phyloP scores from a whole-genome alignment of 1,139 yeast species.

The Yamadazyma atlantica region DNA sequence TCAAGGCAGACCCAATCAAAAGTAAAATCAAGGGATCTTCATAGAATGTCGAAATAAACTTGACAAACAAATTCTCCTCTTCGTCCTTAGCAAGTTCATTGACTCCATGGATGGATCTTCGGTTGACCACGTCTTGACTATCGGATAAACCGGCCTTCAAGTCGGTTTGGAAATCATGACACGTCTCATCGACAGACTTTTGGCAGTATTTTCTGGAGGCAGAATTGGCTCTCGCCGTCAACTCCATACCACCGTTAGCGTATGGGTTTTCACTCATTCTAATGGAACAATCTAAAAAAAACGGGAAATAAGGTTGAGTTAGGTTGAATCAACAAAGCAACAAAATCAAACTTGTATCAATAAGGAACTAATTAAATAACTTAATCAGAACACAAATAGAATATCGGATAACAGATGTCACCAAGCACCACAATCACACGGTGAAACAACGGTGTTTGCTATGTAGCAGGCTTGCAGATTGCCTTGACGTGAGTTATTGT shows the following conservation, averaged over 20 bases:
- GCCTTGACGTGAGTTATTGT: no score
- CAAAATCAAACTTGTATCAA: no score
- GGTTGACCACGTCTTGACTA: slow-evolving; percentile 64
- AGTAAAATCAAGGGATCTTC: slow-evolving; percentile 87
- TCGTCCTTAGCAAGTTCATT: slow-evolving; percentile 75
- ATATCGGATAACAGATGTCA: no score
- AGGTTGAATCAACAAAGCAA: no score
- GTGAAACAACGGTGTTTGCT: no score
- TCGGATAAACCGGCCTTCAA: slow-evolving; percentile 57
- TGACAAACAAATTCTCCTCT: slow-evolving; percentile 66
- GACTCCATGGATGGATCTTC: slow-evolving; percentile 73
- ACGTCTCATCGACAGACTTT: slow-evolving; percentile 60
- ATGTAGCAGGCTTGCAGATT: no score
- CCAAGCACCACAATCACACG: no score
- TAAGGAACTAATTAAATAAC: no score
- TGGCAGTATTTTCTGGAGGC: slow-evolving; percentile 57
- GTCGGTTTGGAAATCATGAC: slow-evolving; percentile 62
- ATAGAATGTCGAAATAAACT: slow-evolving; percentile 75
- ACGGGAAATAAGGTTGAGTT: no score
- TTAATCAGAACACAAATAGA: no score
- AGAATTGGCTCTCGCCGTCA: slow-evolving; percentile 25
- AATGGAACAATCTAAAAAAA: no score
- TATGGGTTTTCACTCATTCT: slow-evolving; percentile 39
- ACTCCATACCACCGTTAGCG: slow-evolving; percentile 16
- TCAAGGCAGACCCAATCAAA: slow-evolving; percentile 81